phyloP scores from a whole-genome alignment of 73 alveolate genomes.

The Paramecium caudatum region DNA sequence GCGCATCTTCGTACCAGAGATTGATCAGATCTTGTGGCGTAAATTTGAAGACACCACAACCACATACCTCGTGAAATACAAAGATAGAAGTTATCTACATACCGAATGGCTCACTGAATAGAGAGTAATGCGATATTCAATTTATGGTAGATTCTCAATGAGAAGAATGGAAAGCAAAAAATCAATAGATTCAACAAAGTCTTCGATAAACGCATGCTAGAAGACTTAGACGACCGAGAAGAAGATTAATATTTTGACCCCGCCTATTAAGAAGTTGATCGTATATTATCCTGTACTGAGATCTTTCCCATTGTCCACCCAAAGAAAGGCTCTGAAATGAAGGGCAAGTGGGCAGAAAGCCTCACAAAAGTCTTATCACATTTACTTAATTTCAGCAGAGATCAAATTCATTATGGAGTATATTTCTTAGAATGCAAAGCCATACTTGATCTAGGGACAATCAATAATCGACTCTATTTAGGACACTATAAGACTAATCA shows the following conservation, averaged over 20 bases:
- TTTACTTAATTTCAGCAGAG: conserved; percentile 65
- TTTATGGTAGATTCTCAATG: conserved; percentile 55
- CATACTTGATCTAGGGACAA: conserved; percentile 79
- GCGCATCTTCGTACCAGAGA: conserved; percentile 72
- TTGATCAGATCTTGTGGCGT: conserved; percentile 72
- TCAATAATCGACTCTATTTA: conserved; percentile 83
- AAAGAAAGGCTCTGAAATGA: conserved; percentile 80
- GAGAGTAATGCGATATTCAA: conserved; percentile 54
- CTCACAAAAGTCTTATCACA: conserved; percentile 46
- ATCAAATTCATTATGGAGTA: conserved; percentile 81
- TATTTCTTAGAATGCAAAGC: conserved; percentile 79
- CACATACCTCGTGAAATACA: conserved; percentile 60
- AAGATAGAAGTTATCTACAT: conserved; percentile 72
- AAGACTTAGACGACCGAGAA: conserved; percentile 60
- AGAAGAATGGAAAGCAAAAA: conserved; percentile 74
- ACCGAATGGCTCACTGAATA: conserved; percentile 70
- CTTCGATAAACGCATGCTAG: conserved; percentile 73
- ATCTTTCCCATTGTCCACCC: conserved; percentile 93
- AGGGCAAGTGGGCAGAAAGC: conserved; percentile 83
- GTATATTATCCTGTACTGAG: conserved; percentile 76
- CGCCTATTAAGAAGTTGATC: conserved; percentile 73
- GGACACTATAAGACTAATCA: conserved; percentile 76
- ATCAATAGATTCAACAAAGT: conserved; percentile 73
- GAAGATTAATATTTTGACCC: conserved; percentile 73
- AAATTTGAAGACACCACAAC: conserved; percentile 17